These are phyloP conservation scores for Mortierella sp. DNA, from an alignment of 371 early-diverging fungal species.

Conservation along the genomic window DNA sequence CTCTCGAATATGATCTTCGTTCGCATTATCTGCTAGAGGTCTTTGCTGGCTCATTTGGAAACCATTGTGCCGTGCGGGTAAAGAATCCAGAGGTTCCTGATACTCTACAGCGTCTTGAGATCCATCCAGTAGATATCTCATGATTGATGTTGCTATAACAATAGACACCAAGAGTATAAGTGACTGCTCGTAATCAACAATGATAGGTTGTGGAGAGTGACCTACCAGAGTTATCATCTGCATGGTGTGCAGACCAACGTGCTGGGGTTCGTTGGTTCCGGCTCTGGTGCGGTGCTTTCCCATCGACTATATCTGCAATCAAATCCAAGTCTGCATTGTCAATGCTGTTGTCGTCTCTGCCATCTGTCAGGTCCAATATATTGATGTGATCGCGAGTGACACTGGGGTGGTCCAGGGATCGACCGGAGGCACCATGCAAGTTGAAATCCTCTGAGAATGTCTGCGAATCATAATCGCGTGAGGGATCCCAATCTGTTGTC, in stretches of 20 bases:
- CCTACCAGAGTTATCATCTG: constrained; percentile 31
- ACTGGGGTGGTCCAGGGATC: constrained; percentile 44
- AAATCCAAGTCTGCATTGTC: constrained; percentile 41
- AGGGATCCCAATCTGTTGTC: constrained; percentile 37
- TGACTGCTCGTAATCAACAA: not conserved
- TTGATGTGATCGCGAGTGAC: constrained; percentile 37
- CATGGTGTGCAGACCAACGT: not conserved
- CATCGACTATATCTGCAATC: constrained; percentile 43
- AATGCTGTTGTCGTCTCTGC: constrained; percentile 14
- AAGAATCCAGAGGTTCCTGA: constrained; percentile 12
- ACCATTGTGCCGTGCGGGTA: constrained; percentile 7
- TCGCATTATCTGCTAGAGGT: constrained; percentile 5
- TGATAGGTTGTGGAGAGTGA: not conserved
- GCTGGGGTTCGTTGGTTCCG: not conserved
- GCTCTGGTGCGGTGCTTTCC: constrained; percentile 12
- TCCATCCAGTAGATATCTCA: constrained; percentile 21
- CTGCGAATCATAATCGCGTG: constrained; percentile 41
- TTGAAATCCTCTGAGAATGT: constrained; percentile 53
- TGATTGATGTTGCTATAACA: constrained; percentile 22
- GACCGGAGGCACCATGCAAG: constrained; percentile 46
- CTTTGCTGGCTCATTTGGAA: constrained; percentile 1
- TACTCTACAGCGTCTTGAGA: constrained; percentile 19
- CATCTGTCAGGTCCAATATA: not conserved
- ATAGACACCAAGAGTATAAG: not conserved
- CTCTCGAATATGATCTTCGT: constrained; percentile 22